Percentiles rank a stretch among this genome's conserved stretches.
These are phyloP conservation scores for Neurospora hispaniola DNA, from an alignment of 495 filamentous ascomycete species.

Conservation along the genomic window DNA sequence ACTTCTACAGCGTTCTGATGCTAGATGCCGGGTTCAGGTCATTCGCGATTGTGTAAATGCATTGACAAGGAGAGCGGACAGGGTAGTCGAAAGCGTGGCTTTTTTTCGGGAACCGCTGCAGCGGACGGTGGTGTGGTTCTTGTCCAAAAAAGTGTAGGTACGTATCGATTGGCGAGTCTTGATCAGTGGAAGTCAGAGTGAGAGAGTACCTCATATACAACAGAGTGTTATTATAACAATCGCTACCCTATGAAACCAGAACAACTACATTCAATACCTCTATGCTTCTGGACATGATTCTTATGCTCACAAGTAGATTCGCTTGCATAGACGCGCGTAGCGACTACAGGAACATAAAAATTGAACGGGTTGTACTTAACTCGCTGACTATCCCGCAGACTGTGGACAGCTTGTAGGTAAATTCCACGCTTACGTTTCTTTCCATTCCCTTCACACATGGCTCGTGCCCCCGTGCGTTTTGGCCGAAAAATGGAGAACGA, in stretches of 20 bases:
- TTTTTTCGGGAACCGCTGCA: background rate
- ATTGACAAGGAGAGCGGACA: background rate
- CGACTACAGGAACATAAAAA: background rate
- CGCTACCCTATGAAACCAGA: background rate
- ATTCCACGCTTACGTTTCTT: background rate
- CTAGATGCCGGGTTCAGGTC: background rate
- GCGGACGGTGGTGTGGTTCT: background rate
- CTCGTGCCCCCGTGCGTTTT: background rate
- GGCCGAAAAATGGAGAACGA: background rate
- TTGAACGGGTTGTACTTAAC: background rate
- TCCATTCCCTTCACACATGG: background rate
- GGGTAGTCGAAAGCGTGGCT: background rate
- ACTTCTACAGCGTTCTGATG: background rate
- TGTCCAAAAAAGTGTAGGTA: background rate
- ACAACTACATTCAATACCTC: background rate
- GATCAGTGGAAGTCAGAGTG: background rate
- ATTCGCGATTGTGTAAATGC: background rate
- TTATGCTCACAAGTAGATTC: background rate
- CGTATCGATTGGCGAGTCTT: background rate
- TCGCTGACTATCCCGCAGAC: background rate
- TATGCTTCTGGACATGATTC: background rate
- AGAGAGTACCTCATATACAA: background rate
- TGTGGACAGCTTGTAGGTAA: background rate
- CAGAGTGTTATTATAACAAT: no score
- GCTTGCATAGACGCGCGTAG: background rate